A percentile compares a stretch with the other conserved stretches of the same genome.
Conservation (phyloP, 2,329 filamentous ascomycete species). For the Leptographium lundbergii region DNA sequence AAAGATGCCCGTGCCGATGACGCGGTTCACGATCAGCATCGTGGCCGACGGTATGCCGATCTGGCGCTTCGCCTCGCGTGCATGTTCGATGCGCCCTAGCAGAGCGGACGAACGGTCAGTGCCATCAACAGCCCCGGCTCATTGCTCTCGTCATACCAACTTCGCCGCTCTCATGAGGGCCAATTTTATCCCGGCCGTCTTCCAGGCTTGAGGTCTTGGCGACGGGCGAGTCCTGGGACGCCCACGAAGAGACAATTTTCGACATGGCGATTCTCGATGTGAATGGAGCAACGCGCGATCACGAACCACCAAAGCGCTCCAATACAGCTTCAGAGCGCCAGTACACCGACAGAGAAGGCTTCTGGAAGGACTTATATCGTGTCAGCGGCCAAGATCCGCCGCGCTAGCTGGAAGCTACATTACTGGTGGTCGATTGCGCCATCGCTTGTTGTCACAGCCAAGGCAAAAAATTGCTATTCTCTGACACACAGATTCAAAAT, state of each 20-base stretch:
- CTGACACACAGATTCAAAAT: not conserved
- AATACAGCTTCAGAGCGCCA: not conserved
- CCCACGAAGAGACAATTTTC: not conserved
- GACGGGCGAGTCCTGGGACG: not conserved
- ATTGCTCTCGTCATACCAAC: not conserved
- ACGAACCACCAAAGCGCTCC: not conserved
- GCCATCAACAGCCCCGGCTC: no score
- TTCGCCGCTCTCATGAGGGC: not conserved
- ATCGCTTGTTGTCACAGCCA: not conserved
- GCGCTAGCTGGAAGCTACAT: not conserved
- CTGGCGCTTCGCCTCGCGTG: conserved; percentile 36
- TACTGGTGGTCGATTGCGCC: not conserved
- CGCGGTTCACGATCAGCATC: conserved; percentile 51
- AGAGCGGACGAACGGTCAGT: no score
- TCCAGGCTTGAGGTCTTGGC: not conserved
- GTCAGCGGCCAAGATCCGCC: not conserved
- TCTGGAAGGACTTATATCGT: not conserved
- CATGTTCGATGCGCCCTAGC: conserved; percentile 22
- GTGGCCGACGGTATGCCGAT: conserved; percentile 42
- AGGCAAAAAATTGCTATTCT: not conserved
- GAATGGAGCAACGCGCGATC: not conserved
- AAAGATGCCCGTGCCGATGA: conserved; percentile 57
- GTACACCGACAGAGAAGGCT: not conserved
- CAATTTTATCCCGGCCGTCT: not conserved
- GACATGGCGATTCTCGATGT: not conserved